A percentile compares a stretch with the other conserved stretches of the same genome.
phyloP scores from a whole-genome alignment of 1,284 basidiomycete genomes.

The Filobasidium uniguttulatum region DNA sequence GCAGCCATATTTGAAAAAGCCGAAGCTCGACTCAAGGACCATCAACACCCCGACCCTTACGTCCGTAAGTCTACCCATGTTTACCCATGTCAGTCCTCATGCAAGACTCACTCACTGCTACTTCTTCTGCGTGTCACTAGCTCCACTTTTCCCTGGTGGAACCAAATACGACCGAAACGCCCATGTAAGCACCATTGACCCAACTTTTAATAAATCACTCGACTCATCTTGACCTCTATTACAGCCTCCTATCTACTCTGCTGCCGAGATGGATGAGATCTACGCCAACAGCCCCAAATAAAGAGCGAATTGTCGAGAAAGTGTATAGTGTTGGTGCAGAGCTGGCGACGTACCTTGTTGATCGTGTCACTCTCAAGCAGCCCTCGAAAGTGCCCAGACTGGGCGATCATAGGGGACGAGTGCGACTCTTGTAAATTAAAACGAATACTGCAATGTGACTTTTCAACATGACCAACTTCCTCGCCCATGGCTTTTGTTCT shows the following conservation, averaged over 20 bases:
- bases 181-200: slow-evolving; percentile 26
- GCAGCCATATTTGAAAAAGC: slow-evolving; percentile 67
- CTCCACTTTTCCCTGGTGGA: slow-evolving; percentile 47
- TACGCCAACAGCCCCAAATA: too few relatives aligned
- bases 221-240: background rate
- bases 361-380: too few relatives aligned
- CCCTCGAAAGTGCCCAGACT: too few relatives aligned
- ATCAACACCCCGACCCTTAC: slow-evolving; percentile 79
- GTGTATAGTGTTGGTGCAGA: too few relatives aligned
- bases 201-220: background rate
- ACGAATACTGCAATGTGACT: too few relatives aligned
- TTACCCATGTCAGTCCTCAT: slow-evolving; percentile 19
- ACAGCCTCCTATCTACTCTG: slow-evolving; percentile 32
- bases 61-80: slow-evolving; percentile 48
- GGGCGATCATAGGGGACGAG: too few relatives aligned
- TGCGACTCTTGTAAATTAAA: too few relatives aligned
- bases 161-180: slow-evolving; percentile 56
- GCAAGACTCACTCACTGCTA: slow-evolving; percentile 21
- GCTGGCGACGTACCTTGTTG: too few relatives aligned
- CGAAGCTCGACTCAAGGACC: slow-evolving; percentile 56
- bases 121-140: background rate
- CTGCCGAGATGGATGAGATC: slow-evolving; percentile 29
- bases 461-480: too few relatives aligned
- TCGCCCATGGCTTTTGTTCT: too few relatives aligned
- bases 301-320: too few relatives aligned